Evolutionary conservation across 139 green algal species (phyloP), one percentile per base, ranked within the genome.

Genomic region (Pleodorina starrii): DNA sequence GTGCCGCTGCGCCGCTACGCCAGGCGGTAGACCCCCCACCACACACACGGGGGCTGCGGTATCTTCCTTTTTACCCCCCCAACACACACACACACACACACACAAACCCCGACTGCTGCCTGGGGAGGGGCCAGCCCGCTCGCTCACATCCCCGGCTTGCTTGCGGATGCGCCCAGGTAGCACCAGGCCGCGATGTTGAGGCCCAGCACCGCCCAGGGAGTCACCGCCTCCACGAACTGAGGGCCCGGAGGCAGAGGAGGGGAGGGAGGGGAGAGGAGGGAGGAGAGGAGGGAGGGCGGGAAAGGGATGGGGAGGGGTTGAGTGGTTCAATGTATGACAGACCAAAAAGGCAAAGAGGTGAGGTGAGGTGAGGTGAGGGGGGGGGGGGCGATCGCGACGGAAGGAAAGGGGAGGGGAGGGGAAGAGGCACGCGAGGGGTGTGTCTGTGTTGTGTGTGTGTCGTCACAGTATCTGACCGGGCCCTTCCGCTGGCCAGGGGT

Each of bases 121-220:
- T n/a, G n/a, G n/a, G n/a, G n/a, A n/a, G n/a, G n/a, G 50, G 50
- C 50, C 50, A 60, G 14, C 50, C 50, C 21, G 54, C 54, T 66
- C 29, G 16, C 63, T 83, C 44, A 85, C 54, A 85, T 72, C 7
- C 78, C 78, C 36, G 51, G 51, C 27, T 86, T 86, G 79, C 43
- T 86, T 1, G 79, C 79, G 36, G 57, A 79, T 19, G 35, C n/a
- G 43, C 86, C 80, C 59, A 90, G 76, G 23, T 81, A 90, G 76
- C 85, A 92, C 72, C 90, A 93, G 16, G 88, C 84, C 48, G 48
- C 23, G 2, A 92, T 48, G 80, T 93, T 93, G 48, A 93, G 85
- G 4, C n/a, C 77, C 50, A 90, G 25, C 54, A 90, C 82, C 63
- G 90, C 69, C 48, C 60, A 89, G 5, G 72, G 77, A 16, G 81